phyloP scores from a whole-genome alignment of 805 yeast genomes.

The Kurtzmaniella fragi region DNA sequence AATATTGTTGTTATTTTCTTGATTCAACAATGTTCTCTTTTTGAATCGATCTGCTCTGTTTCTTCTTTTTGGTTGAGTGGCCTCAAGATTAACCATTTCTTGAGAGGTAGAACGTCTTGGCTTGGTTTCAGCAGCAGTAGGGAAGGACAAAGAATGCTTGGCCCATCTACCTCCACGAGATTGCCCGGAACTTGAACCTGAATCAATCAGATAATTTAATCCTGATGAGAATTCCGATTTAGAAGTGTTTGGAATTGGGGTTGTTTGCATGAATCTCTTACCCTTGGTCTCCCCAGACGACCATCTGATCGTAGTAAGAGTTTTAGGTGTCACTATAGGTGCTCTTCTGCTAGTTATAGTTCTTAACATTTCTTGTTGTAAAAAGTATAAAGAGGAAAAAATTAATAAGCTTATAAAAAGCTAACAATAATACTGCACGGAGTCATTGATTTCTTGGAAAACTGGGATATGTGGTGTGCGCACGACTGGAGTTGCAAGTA shows the following conservation, averaged over 20 bases:
- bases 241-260: slow-evolving; percentile 16
- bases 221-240: slow-evolving; percentile 16
- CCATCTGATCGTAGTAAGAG: slow-evolving; percentile 7
- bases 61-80: slow-evolving; percentile 4
- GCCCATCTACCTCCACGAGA: slow-evolving; percentile 23
- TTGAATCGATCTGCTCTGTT: slow-evolving; percentile 4
- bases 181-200: not conserved
- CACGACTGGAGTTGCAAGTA: too few species aligned
- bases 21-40: slow-evolving; percentile 1
- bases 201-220: slow-evolving; percentile 13
- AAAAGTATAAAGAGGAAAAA: too few species aligned
- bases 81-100: not conserved
- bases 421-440: too few species aligned
- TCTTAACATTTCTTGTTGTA: too few species aligned
- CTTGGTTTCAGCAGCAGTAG: slow-evolving; percentile 19
- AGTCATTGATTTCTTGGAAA: too few species aligned
- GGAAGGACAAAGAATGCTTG: slow-evolving; percentile 18
- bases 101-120: slow-evolving; percentile 15
- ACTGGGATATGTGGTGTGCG: too few species aligned
- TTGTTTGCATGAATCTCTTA: slow-evolving; percentile 32
- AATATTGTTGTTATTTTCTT: not conserved
- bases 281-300: slow-evolving; percentile 20
- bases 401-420: too few species aligned
- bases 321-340: not conserved
- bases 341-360: too few species aligned